Percentiles rank a stretch among this genome's conserved stretches.
phyloP scores from a whole-genome alignment of 345 rosid genomes.

The Durio zibethinus region DNA sequence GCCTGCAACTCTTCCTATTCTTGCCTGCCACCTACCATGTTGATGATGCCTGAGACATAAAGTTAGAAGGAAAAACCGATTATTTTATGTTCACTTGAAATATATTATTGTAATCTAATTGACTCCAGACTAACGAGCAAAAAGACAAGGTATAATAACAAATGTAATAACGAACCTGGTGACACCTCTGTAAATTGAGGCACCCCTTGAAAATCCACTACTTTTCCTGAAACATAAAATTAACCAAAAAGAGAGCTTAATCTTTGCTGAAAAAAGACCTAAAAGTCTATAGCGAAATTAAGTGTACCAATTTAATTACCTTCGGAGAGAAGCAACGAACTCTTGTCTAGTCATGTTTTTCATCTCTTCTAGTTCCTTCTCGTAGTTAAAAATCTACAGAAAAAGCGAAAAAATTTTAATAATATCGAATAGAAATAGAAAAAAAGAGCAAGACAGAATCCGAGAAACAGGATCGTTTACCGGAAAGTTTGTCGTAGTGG shows the following conservation, averaged over 20 bases:
- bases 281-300: not conserved
- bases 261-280: not conserved
- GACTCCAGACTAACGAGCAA: not conserved
- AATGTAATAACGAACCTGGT: conserved; percentile 52
- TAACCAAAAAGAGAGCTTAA: not conserved
- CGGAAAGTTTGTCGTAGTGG: conserved; percentile 87
- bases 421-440: not conserved
- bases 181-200: conserved; percentile 95
- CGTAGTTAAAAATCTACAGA: conserved; percentile 61
- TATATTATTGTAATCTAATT: not conserved
- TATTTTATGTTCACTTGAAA: not conserved
- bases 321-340: conserved; percentile 86
- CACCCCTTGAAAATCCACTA: conserved; percentile 98
- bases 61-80: not conserved
- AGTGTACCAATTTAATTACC: conserved; percentile 56
- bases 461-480: conserved; percentile 20
- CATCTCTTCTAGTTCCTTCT: conserved; percentile 87
- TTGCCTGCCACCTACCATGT: conserved; percentile 98
- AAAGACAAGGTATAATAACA: not conserved
- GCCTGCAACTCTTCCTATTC: conserved; percentile 96
- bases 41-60: conserved; percentile 73
- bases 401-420: not conserved
- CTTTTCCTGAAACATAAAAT: conserved; percentile 53
- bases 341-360: conserved; percentile 91
- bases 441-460: no score